These are phyloP conservation scores for Lichtheimia ramosa DNA, from an alignment of 371 early-diverging fungal genomes.

Conservation along the genomic window DNA sequence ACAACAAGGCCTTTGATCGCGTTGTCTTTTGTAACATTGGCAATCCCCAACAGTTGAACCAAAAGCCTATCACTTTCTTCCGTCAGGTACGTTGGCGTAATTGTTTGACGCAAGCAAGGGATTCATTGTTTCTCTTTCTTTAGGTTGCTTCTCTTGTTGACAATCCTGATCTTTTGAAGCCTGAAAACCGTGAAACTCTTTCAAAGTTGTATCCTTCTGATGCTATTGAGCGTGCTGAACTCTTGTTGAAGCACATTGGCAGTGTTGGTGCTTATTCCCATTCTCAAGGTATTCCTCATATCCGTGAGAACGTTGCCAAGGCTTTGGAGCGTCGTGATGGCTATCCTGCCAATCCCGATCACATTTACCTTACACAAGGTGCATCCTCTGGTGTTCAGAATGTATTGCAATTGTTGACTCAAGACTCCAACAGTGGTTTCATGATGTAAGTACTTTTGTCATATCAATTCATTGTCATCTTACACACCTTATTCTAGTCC, in stretches of 20 bases:
- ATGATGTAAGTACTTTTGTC: conserved; percentile 64
- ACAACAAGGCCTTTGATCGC: conserved; percentile 68
- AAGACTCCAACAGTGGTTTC: conserved; percentile 80
- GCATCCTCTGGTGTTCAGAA: conserved; percentile 90
- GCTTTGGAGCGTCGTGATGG: conserved; percentile 89
- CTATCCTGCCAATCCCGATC: conserved; percentile 75
- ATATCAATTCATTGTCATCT: background rate
- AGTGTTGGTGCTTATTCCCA: conserved; percentile 93
- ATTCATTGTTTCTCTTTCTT: background rate
- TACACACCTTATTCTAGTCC: conserved; percentile 45
- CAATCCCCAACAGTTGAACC: conserved; percentile 95
- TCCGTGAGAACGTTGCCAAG: conserved; percentile 85
- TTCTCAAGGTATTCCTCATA: conserved; percentile 85
- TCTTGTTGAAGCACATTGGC: conserved; percentile 65
- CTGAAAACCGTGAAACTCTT: conserved; percentile 46
- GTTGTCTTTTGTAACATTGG: conserved; percentile 96
- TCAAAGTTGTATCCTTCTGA: conserved; percentile 78
- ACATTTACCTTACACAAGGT: conserved; percentile 91
- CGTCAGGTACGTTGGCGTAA: conserved; percentile 71
- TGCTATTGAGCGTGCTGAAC: conserved; percentile 82
- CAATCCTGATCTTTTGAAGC: conserved; percentile 79
- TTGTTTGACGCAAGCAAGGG: background rate
- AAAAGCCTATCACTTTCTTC: conserved; percentile 95
- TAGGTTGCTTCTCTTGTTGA: conserved; percentile 51
- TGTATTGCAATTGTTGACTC: conserved; percentile 80